Percentiles rank a stretch among this genome's conserved stretches.
Evolutionary conservation across 352 stramenopile genomes (phyloP).

Genomic region (Pythium sp.): DNA sequence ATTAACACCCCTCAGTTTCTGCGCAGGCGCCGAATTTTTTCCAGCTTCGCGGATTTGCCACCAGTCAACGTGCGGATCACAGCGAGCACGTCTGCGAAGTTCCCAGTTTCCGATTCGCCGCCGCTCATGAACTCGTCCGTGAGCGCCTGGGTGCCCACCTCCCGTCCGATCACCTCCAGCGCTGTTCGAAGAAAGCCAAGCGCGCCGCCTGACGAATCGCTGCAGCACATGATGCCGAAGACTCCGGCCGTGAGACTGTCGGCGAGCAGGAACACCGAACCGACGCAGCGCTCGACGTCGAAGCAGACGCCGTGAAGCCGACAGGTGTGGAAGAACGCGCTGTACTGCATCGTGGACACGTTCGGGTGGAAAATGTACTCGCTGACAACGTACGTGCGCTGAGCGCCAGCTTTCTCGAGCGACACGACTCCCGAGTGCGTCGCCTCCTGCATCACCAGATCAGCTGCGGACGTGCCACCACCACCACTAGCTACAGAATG

Average conservation of each 20-base stretch:
- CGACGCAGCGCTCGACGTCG: slow-evolving; percentile 66
- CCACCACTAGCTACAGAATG: too few species aligned
- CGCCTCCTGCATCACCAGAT: slow-evolving; percentile 30
- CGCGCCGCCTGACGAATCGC: slow-evolving; percentile 45
- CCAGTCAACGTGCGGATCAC: slow-evolving; percentile 43
- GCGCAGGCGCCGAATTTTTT: slow-evolving; percentile 34
- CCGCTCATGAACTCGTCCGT: slow-evolving; percentile 14
- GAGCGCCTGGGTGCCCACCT: slow-evolving; percentile 48
- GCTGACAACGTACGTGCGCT: slow-evolving; percentile 62
- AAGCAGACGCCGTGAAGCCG: slow-evolving; percentile 87
- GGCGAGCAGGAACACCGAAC: slow-evolving; percentile 65
- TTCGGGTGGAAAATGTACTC: slow-evolving; percentile 82
- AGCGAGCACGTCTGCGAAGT: slow-evolving; percentile 61
- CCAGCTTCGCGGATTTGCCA: slow-evolving; percentile 40
- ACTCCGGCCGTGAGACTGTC: slow-evolving; percentile 83
- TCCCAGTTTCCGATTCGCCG: slow-evolving; percentile 26
- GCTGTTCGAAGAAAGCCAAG: slow-evolving; percentile 60
- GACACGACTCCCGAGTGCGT: slow-evolving; percentile 19
- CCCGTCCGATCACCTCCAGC: slow-evolving; percentile 69
- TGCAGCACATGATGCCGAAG: slow-evolving; percentile 66
- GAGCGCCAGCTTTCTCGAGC: slow-evolving; percentile 18
- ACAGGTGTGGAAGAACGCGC: slow-evolving; percentile 87
- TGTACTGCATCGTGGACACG: slow-evolving; percentile 74
- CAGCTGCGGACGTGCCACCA: slow-evolving; percentile 4
- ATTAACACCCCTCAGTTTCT: slow-evolving; percentile 11